phyloP scores from a whole-genome alignment of 208 protist genomes.

The Leishmania major region DNA sequence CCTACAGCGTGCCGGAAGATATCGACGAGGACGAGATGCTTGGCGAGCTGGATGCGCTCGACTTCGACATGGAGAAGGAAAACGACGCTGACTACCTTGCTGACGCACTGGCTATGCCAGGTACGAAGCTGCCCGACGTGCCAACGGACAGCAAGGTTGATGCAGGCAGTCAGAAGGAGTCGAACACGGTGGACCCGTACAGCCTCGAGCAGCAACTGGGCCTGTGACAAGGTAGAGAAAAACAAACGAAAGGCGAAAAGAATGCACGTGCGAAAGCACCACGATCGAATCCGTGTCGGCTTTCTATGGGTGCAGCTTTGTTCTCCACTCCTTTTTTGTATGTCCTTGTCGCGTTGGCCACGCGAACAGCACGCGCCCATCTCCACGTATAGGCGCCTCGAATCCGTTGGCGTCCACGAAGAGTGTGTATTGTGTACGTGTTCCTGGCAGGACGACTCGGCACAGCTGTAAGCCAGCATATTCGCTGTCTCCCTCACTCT shows the following conservation, averaged over 20 bases:
- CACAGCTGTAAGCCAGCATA: background rate
- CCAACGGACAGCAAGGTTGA: conserved; percentile 37
- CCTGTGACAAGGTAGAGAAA: conserved; percentile 37
- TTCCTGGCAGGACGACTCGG: background rate
- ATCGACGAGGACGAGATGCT: conserved; percentile 94
- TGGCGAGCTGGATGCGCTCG: conserved; percentile 88
- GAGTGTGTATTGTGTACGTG: background rate
- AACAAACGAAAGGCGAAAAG: background rate
- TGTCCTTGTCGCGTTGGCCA: background rate
- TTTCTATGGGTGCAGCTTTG: background rate
- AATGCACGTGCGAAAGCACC: background rate
- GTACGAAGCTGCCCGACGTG: conserved; percentile 57
- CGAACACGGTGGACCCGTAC: conserved; percentile 64
- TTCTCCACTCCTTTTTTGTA: background rate
- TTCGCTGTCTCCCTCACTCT: background rate
- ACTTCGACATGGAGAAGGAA: conserved; percentile 82
- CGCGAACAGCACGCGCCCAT: background rate
- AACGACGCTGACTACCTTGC: conserved; percentile 82
- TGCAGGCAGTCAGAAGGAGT: conserved; percentile 41
- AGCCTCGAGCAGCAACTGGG: conserved; percentile 88
- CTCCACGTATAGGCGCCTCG: background rate
- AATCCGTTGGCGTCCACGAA: background rate
- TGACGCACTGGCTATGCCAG: conserved; percentile 79
- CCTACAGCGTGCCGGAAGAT: conserved; percentile 91
- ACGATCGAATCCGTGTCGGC: background rate